Conservation (phyloP, 2,329 filamentous ascomycete species). For the Pestalotiopsis sp. region DNA sequence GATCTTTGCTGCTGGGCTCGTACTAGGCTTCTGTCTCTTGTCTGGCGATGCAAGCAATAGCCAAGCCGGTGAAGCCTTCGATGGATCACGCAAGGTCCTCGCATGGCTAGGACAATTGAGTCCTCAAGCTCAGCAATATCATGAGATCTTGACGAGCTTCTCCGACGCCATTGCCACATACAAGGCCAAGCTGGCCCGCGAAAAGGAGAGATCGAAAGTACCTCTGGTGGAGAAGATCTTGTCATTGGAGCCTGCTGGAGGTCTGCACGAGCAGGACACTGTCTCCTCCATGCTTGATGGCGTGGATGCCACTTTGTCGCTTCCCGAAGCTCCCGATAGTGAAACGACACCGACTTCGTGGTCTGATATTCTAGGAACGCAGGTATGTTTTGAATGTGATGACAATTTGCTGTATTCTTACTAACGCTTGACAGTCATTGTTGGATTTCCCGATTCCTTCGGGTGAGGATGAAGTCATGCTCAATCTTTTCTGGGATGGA, state of each 20-base stretch:
- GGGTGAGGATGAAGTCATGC: constrained; percentile 9
- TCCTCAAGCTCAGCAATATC: constrained; percentile 59
- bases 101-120: constrained; percentile 48
- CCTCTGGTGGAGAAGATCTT: constrained; percentile 3
- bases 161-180: constrained; percentile 45
- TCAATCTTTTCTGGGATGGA: constrained; percentile 7
- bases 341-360: background rate
- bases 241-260: background rate
- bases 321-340: background rate
- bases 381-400: background rate
- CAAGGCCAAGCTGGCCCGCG: constrained; percentile 21
- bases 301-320: background rate
- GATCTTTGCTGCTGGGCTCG: constrained; percentile 57
- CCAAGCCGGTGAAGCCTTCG: constrained; percentile 48
- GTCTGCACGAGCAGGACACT: background rate
- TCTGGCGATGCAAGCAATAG: constrained; percentile 45
- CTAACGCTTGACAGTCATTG: background rate
- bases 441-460: constrained; percentile 1
- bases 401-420: background rate
- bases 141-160: constrained; percentile 53
- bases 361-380: constrained; percentile 1
- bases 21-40: constrained; percentile 59
- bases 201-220: background rate
- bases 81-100: constrained; percentile 51
- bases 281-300: background rate